Conservation (phyloP, 1,139 yeast species). For the Yamadazyma sp. region DNA sequence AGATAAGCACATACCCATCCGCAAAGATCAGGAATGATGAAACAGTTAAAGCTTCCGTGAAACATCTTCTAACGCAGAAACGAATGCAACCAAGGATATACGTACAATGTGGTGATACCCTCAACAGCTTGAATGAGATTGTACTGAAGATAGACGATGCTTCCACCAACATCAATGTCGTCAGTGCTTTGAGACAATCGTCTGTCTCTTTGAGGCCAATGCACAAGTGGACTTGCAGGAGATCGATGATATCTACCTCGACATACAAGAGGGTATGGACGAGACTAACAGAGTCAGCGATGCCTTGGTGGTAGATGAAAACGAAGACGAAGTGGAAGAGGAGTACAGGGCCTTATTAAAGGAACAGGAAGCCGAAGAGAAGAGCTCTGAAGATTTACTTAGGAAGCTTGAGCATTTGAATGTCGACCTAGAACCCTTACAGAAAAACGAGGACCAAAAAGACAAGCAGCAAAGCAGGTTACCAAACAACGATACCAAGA, state of each 20-base stretch:
- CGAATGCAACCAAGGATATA: constrained; percentile 24
- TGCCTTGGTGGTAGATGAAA: constrained; percentile 25
- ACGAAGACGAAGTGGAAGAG: constrained; percentile 31
- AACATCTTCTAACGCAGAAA: constrained; percentile 10
- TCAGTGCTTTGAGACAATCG: constrained; percentile 20
- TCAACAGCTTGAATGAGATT: constrained; percentile 38
- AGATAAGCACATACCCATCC: constrained; percentile 14
- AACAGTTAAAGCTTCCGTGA: constrained; percentile 11
- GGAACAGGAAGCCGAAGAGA: constrained; percentile 8
- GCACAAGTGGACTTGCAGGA: constrained; percentile 28
- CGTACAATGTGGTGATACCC: constrained; percentile 27
- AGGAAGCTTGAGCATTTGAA: constrained; percentile 14
- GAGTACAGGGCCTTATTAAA: constrained; percentile 23
- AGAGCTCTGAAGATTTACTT: constrained; percentile 6
- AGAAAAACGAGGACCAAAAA: background rate
- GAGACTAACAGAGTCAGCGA: constrained; percentile 34
- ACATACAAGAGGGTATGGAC: constrained; percentile 40
- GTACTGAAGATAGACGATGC: constrained; percentile 50
- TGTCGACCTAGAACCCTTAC: constrained; percentile 2
- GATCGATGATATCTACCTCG: constrained; percentile 36
- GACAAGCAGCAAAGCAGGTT: background rate
- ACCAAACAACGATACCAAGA: background rate
- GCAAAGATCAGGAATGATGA: constrained; percentile 14
- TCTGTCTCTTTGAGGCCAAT: constrained; percentile 34
- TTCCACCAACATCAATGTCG: constrained; percentile 38